These are phyloP conservation scores for Trypethelium eluteriae DNA, from an alignment of 495 filamentous ascomycete species.

Conservation along the genomic window DNA sequence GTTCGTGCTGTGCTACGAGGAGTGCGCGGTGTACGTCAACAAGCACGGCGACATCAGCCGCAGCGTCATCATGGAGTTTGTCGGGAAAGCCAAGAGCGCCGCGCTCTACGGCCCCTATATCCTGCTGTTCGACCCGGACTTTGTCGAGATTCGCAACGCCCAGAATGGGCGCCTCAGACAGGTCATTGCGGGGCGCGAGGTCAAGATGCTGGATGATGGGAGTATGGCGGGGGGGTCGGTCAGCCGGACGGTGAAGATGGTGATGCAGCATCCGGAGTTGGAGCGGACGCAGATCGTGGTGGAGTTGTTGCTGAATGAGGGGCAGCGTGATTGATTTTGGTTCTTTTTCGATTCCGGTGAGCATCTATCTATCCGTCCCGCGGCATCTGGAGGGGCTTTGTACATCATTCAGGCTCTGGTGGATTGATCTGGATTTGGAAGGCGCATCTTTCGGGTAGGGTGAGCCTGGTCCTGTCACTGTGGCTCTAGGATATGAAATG, in stretches of 20 bases:
- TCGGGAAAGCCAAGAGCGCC: conserved; percentile 78
- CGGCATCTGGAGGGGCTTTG: background rate
- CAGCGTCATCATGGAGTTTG: conserved; percentile 93
- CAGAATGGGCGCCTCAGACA: conserved; percentile 90
- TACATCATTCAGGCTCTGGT: background rate
- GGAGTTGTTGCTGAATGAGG: conserved; percentile 89
- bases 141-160: conserved; percentile 92
- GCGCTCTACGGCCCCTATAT: conserved; percentile 57
- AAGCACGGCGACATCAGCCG: conserved; percentile 93
- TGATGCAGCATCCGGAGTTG: conserved; percentile 87
- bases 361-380: background rate
- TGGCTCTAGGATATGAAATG: background rate
- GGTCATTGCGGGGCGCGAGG: conserved; percentile 84
- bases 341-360: background rate
- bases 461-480: background rate
- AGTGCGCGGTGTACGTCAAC: conserved; percentile 95
- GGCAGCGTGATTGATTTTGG: conserved; percentile 62
- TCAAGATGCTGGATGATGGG: conserved; percentile 82
- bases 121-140: conserved; percentile 66
- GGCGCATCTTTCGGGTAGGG: background rate
- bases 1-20: conserved; percentile 87
- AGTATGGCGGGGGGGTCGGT: conserved; percentile 39
- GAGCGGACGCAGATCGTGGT: conserved; percentile 75
- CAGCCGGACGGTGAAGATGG: conserved; percentile 72
- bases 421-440: background rate